Percentiles rank a stretch among this genome's conserved stretches.
These are phyloP conservation scores for Rhodotorula toruloides DNA, from an alignment of 768 basidiomycete genomes.

Conservation along the genomic window DNA sequence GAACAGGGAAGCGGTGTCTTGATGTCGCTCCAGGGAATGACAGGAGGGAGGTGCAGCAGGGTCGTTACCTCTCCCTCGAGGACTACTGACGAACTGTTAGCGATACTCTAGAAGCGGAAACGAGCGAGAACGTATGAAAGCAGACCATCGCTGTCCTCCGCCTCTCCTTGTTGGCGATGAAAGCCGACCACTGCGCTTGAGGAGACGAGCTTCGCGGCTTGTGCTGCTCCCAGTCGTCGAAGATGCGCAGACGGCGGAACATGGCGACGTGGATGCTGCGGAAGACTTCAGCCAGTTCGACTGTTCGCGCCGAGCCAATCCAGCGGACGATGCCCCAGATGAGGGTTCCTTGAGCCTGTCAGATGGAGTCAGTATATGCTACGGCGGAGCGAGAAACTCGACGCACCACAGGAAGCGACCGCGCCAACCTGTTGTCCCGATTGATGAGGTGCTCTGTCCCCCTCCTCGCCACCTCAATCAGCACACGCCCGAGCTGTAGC, in stretches of 20 bases:
- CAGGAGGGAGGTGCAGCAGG: background rate
- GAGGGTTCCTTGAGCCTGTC: background rate
- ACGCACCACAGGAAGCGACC: background rate
- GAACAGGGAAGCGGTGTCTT: background rate
- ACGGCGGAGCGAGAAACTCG: background rate
- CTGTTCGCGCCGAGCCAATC: background rate
- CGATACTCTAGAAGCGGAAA: background rate
- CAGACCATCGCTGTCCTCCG: conserved; percentile 5
- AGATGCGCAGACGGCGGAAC: background rate
- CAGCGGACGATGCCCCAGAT: background rate
- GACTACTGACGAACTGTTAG: background rate
- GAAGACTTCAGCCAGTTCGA: conserved; percentile 2
- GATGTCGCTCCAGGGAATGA: background rate
- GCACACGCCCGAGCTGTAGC: background rate
- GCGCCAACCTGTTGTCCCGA: background rate
- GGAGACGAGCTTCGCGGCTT: background rate
- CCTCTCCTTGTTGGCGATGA: conserved; percentile 9
- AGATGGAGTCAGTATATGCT: background rate
- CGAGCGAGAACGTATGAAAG: background rate
- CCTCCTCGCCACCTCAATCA: conserved; percentile 7
- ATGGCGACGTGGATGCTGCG: background rate
- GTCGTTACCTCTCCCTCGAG: conserved; percentile 1
- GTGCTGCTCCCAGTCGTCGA: background rate
- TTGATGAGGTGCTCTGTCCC: conserved; percentile 4
- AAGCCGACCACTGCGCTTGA: background rate